Evolutionary conservation across 495 filamentous ascomycete genomes (phyloP), one percentile per base, ranked within the genome.

Genomic region (Annulohypoxylon bovei): DNA sequence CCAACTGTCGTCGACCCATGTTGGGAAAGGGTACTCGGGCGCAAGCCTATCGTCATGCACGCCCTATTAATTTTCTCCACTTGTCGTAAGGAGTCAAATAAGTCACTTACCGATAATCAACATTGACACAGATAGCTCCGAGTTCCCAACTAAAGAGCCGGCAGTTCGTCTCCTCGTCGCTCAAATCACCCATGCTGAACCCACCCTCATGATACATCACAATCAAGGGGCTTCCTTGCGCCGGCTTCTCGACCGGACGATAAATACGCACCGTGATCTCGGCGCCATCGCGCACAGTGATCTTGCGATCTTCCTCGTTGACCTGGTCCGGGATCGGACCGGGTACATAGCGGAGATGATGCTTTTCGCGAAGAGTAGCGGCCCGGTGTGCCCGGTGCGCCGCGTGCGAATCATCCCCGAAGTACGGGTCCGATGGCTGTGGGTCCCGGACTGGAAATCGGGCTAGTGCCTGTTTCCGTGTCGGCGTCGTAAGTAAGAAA

Each of bases 1-100:
- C 77, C 79, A 85, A 44, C 79, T 75, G 71, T 88, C 86, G 14
- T 87, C 60, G 7, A 78, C 63, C 18, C 79, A 72, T 0, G 77
- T 75, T 0, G 85, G 85, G 64, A 84, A 88, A n/a, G 76, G 73
- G 58, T 82, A 57, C 50, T 86, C 83, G 0, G 85, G 84, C 0
- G 81, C 81, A 4, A 84, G 75, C 23, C 83, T 79, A 40, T 50
- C 0, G 44, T 25, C 8, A 11, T 27, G 30, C 30, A 68, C 20
- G 11, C 12, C n/a, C 30, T 23, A 14, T 63, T 42, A 63, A 16
- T 25, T 55, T 22, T 1, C 16, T 58, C 4, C 28, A 23, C 20
- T 22, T 46, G 23, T 39, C 6, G 7, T n/a, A n/a, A 40, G 37
- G 18, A 9, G 6, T 12, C 11, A n/a, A 8, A 4, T 40, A 58